These are phyloP conservation scores for Dimocarpus longan DNA, from an alignment of 345 rosid genomes.

Conservation along the genomic window DNA sequence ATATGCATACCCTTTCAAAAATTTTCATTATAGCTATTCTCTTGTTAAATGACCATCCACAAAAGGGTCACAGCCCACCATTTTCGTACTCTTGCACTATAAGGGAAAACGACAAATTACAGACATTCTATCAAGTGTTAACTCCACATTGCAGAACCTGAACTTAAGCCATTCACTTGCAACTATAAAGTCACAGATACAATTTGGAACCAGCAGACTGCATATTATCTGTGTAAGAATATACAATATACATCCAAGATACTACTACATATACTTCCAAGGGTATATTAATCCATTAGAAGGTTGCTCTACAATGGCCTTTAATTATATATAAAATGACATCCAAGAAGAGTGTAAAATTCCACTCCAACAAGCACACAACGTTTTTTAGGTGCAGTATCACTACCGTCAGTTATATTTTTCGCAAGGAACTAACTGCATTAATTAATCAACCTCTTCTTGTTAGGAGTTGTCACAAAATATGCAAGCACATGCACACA, in stretches of 20 bases:
- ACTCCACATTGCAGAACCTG: neutral
- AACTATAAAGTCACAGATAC: slow-evolving; percentile 1
- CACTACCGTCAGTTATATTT: neutral
- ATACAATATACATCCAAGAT: too few relatives aligned
- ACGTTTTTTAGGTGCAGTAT: neutral
- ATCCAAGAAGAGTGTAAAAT: neutral
- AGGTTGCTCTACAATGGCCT: neutral
- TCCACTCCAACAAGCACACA: neutral
- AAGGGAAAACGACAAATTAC: neutral
- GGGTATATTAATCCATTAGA: neutral
- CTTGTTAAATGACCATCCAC: neutral
- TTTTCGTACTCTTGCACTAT: neutral
- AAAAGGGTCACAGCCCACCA: neutral
- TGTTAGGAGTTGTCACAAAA: neutral
- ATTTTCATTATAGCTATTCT: neutral
- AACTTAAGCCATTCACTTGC: slow-evolving; percentile 1
- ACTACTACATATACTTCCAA: neutral
- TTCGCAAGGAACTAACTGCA: neutral
- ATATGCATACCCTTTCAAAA: slow-evolving; percentile 6
- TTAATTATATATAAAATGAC: neutral
- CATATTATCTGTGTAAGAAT: neutral
- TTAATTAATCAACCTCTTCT: neutral
- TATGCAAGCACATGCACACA: neutral
- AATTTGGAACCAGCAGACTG: neutral
- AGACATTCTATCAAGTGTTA: neutral